Base-by-base conservation (phyloP, 2,329 filamentous ascomycete species). In the Botrytis galanthina region DNA sequence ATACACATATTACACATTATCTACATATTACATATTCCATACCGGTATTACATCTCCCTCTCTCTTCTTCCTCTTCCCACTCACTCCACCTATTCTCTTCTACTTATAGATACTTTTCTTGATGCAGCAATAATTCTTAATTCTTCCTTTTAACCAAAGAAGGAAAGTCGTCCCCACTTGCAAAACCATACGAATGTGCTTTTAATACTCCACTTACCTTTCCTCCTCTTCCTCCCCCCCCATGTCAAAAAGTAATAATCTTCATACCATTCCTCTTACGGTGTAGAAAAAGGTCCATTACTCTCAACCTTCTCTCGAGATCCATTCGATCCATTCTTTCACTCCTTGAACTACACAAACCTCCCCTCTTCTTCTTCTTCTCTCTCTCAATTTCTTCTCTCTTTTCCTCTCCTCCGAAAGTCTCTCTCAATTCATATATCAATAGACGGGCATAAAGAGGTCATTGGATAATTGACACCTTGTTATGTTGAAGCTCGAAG, bases 401-500 rank as follows among this genome's bases (percentile, higher is more conserved):
- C 48, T 59, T 59, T 60, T 72, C 48, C 51, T 67, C 48, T 57
- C 64, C 64, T 67, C 64, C 46, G 14, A n/a, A 59, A 51, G 29
- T 44, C 35, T 29, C 61, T 66, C 42, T 46, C 59, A 18, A 37
- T 46, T 67, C 46, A 67, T 67, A 66, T 37, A 72, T 60, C 51
- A 60, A 67, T 67, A 20, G 66, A 42, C 57, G 51, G 70, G 61
- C 66, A 72, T 22, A 67, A 72, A 20, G 61, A 59, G 70, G 61
- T 18, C n/a, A 67, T 66, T 57, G 46, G 71, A 51, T 69, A 74
- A 67, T 73, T 73, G 74, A 74, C 74, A 73, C 35, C 74, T 66
- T 63, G 73, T 74, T 74, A 69, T 69, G 70, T 60, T 67, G 71
- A 73, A 73, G 73, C 62, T 61, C 59, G 68, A 73, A 72, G 70